A percentile compares a stretch with the other conserved stretches of the same genome.
These are phyloP conservation scores for Hymenoscyphus salicellus DNA, from an alignment of 2,329 filamentous ascomycete genomes.

Conservation along the genomic window DNA sequence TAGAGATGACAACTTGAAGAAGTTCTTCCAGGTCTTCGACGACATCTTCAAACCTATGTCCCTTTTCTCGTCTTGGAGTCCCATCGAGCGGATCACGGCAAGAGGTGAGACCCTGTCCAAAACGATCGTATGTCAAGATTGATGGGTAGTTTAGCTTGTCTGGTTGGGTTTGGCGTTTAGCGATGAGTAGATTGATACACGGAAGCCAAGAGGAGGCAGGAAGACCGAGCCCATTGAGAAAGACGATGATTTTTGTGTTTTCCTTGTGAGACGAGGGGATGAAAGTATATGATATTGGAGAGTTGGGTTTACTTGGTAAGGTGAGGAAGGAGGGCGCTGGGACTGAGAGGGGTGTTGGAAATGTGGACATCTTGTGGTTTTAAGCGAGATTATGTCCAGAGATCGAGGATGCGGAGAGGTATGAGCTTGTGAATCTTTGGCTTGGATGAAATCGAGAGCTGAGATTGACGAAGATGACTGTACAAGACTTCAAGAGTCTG, in stretches of 20 bases:
- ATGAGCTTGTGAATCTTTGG: background rate
- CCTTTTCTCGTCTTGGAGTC: slow-evolving; percentile 27
- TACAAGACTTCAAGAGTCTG: background rate
- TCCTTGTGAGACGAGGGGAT: slow-evolving; percentile 21
- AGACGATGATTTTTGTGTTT: slow-evolving; percentile 28
- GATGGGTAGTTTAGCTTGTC: slow-evolving; percentile 25
- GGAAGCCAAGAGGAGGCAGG: slow-evolving; percentile 32
- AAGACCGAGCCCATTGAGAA: slow-evolving; percentile 36
- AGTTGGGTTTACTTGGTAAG: slow-evolving; percentile 34
- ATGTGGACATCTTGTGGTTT: background rate
- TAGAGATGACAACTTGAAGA: slow-evolving; percentile 23
- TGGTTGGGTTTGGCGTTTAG: slow-evolving; percentile 19
- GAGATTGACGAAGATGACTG: background rate
- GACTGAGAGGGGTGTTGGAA: background rate
- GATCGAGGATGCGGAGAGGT: background rate
- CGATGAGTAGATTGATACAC: slow-evolving; percentile 20
- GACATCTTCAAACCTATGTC: slow-evolving; percentile 32
- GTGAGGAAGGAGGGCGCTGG: slow-evolving; percentile 11
- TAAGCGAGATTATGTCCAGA: background rate
- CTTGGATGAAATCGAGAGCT: background rate
- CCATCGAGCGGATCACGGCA: slow-evolving; percentile 27
- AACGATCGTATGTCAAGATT: slow-evolving; percentile 37
- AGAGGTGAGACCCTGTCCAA: slow-evolving; percentile 30
- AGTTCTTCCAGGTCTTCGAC: slow-evolving; percentile 34
- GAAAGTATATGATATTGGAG: slow-evolving; percentile 35